Evolutionary conservation across 176 grass and related monocot genomes (phyloP).

Genomic region (Carex kokanica): DNA sequence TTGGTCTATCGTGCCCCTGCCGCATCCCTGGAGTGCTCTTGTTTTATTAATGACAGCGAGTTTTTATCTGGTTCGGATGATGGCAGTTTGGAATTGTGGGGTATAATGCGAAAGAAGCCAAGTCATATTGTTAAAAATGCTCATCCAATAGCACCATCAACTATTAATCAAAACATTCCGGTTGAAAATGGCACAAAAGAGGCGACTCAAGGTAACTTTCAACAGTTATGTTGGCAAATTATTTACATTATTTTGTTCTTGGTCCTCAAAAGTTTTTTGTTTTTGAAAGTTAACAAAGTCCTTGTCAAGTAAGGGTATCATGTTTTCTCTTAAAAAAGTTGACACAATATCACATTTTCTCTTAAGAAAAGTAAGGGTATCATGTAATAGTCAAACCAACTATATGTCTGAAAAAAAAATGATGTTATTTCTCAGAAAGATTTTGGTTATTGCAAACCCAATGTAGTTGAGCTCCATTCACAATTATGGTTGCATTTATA

Average conservation of each 20-base stretch:
- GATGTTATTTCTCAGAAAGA: neutral
- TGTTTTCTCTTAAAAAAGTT: too few species aligned
- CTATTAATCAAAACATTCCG: neutral
- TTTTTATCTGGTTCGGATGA: slow-evolving; percentile 84
- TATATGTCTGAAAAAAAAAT: neutral
- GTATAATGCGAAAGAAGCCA: slow-evolving; percentile 72
- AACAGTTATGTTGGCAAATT: neutral
- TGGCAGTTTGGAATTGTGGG: slow-evolving; percentile 82
- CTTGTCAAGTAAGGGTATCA: neutral
- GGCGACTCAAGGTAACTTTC: slow-evolving; percentile 34
- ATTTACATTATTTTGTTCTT: neutral
- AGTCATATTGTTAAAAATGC: slow-evolving; percentile 78
- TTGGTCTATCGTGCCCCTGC: slow-evolving; percentile 76
- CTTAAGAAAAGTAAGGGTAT: neutral
- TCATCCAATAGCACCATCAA: slow-evolving; percentile 36
- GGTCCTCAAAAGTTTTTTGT: neutral
- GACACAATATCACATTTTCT: too few species aligned
- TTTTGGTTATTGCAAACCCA: neutral
- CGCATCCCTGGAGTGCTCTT: slow-evolving; percentile 73
- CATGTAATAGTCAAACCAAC: neutral
- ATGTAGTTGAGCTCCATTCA: neutral
- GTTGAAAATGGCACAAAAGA: slow-evolving; percentile 22
- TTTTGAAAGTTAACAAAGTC: neutral
- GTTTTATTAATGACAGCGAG: slow-evolving; percentile 79
- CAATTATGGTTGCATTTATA: neutral